Percentiles rank a stretch among this genome's conserved stretches.
Conservation (phyloP, 164 flowering plant species). For the Kalanchoe fedtschenkoi region DNA sequence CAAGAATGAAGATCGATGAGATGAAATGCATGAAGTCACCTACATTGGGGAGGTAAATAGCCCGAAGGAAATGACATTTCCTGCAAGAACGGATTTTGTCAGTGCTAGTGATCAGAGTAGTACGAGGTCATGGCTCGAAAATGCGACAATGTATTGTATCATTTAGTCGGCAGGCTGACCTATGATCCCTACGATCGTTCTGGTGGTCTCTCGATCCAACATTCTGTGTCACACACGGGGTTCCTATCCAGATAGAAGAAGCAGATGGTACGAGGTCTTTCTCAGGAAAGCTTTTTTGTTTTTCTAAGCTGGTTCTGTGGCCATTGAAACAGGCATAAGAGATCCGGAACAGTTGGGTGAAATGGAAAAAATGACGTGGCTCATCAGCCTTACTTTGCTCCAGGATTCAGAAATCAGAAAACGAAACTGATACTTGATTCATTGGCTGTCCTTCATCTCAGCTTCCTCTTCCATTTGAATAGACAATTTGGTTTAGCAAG, state of each 20-base stretch:
- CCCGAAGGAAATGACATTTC: too few species aligned
- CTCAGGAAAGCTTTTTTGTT: background rate
- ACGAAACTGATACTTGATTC: background rate
- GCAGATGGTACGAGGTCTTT: background rate
- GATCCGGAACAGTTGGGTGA: background rate
- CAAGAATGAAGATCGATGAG: too few species aligned
- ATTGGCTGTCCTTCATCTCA: background rate
- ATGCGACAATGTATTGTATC: too few species aligned
- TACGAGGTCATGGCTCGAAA: too few species aligned
- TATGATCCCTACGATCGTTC: conserved; percentile 2
- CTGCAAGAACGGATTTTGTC: too few species aligned
- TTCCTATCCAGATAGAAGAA: too few species aligned
- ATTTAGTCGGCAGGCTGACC: background rate
- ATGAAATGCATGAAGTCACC: too few species aligned
- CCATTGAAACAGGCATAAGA: background rate
- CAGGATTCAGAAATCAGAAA: background rate
- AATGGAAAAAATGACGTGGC: conserved; percentile 1
- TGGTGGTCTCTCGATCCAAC: background rate
- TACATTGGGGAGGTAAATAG: too few species aligned
- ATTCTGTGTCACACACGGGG: background rate
- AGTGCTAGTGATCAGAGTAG: too few species aligned
- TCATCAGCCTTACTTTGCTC: conserved; percentile 1
- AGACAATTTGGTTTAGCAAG: background rate
- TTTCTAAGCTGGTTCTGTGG: background rate
- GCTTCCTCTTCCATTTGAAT: background rate